Evolutionary conservation across 768 basidiomycete genomes (phyloP), one percentile per base, ranked within the genome.

Genomic region (Rhodosporidiobolus odoratus): DNA sequence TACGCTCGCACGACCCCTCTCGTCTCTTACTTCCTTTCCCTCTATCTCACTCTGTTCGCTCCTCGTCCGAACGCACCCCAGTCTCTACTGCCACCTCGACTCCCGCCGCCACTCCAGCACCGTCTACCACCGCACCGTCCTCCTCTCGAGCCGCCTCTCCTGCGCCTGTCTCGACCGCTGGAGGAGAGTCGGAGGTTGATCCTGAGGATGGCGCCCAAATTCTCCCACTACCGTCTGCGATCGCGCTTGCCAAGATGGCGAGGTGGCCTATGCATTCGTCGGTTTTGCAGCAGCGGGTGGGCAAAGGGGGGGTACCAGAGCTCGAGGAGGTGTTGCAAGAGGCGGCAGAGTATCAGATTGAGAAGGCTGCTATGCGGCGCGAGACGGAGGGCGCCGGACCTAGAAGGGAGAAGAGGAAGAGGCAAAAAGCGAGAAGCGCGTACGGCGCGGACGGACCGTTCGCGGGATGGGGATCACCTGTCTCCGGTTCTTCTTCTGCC

Each of bases 401-500:
- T 2, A 4, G 4, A 30, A 7, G 3, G 58, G 21, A 59, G 58
- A 17, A 34, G 58, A 27, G 23, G 58, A 34, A 41, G 40, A 57
- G 35, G 58, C 13, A 41, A 17, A 21, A 30, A 17, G 17, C 25
- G 27, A 61, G 65, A 3, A 65, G 64, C 54, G 69, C 69, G 19
- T 70, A 70, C 47, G 64, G 40, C 2, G 9, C 64, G 2, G 56
- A 27, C 12, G 68, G 45, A 13, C 69, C 69, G 15, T 30, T 65
- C 54, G 52, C 25, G 57, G 38, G 10, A 1, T 58, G 57, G 57
- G 57, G 57, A 23, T 27, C 38, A 10, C 38, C 57, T 32, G 2
- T 19, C 21, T 41, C 57, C 21, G 38, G 32, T 48, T 19, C 62
- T 2, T 25, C 53, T 8, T 17, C 40, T 8, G 35, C 21, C 23